These are phyloP conservation scores for Aspergillus heteromorphus DNA, from an alignment of 495 filamentous ascomycete genomes.

Conservation along the genomic window DNA sequence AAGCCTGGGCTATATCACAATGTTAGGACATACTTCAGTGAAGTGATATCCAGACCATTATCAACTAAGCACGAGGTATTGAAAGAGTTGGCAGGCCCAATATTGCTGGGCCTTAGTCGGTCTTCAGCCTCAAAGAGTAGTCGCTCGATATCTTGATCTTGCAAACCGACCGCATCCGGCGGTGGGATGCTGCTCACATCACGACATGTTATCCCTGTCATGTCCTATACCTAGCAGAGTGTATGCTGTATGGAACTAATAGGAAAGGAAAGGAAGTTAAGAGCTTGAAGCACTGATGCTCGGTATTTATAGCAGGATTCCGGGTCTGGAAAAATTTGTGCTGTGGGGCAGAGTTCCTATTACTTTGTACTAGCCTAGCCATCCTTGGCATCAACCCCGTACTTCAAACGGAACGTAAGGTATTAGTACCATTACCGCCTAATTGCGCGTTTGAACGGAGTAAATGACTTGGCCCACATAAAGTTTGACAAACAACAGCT, in stretches of 20 bases:
- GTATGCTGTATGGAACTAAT: background rate
- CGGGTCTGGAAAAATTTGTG: background rate
- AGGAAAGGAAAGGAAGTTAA: background rate
- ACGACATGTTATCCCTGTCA: constrained; percentile 2
- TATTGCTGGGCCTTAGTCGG: constrained; percentile 41
- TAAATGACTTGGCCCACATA: too few relatives aligned
- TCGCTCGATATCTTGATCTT: constrained; percentile 55
- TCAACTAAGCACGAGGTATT: background rate
- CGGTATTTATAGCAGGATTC: constrained; percentile 5
- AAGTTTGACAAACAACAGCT: too few relatives aligned
- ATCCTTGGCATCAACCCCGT: background rate
- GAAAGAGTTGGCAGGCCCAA: background rate
- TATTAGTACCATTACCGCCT: too few relatives aligned
- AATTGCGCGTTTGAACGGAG: too few relatives aligned
- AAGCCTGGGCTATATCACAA: background rate
- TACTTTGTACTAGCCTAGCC: too few relatives aligned
- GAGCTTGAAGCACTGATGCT: background rate
- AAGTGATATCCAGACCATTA: background rate
- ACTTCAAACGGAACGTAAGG: too few relatives aligned
- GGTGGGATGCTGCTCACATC: constrained; percentile 5
- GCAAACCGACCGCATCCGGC: constrained; percentile 22
- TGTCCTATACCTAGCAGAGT: background rate
- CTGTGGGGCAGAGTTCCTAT: background rate
- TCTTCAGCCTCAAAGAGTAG: constrained; percentile 61
- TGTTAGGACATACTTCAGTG: constrained; percentile 17